These are phyloP conservation scores for Ilyonectria mors-panacis DNA, from an alignment of 2,329 filamentous ascomycete genomes.

Conservation along the genomic window DNA sequence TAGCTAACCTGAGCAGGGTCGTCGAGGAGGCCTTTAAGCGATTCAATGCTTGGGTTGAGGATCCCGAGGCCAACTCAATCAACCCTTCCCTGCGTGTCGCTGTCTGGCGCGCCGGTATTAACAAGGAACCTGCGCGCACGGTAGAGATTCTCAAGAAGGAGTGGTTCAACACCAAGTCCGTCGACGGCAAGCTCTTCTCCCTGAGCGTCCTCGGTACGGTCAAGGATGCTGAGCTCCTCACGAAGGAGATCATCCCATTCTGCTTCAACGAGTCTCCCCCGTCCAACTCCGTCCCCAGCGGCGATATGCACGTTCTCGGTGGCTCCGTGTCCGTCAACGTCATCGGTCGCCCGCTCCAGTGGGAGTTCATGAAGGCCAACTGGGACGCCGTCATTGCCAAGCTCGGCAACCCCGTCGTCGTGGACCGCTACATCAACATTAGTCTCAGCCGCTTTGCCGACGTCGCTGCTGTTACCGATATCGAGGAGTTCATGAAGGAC, in stretches of 20 bases:
- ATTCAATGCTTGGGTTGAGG: slow-evolving; percentile 84
- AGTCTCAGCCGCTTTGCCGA: slow-evolving; percentile 86
- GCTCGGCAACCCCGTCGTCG: slow-evolving; percentile 86
- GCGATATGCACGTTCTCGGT: slow-evolving; percentile 90
- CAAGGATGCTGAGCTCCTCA: slow-evolving; percentile 77
- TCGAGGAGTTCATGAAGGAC: slow-evolving; percentile 85
- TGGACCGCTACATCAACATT: slow-evolving; percentile 89
- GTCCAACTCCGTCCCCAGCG: slow-evolving; percentile 79
- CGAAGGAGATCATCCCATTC: slow-evolving; percentile 78
- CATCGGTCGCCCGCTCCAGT: slow-evolving; percentile 80
- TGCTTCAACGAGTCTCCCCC: slow-evolving; percentile 78
- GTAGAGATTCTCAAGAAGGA: slow-evolving; percentile 87
- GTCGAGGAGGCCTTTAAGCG: slow-evolving; percentile 81
- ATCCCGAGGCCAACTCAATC: slow-evolving; percentile 77
- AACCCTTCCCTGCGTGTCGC: slow-evolving; percentile 86
- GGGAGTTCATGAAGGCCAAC: slow-evolving; percentile 88
- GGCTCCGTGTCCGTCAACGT: slow-evolving; percentile 80
- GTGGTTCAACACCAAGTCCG: slow-evolving; percentile 84
- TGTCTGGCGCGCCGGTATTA: slow-evolving; percentile 85
- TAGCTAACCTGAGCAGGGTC: slow-evolving; percentile 63
- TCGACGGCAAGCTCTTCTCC: slow-evolving; percentile 92
- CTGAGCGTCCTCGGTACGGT: slow-evolving; percentile 83
- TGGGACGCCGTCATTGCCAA: slow-evolving; percentile 82
- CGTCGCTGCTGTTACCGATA: slow-evolving; percentile 78
- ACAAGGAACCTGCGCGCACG: slow-evolving; percentile 75